phyloP scores from a whole-genome alignment of 2,329 filamentous ascomycete genomes.

The Didymella sp. region DNA sequence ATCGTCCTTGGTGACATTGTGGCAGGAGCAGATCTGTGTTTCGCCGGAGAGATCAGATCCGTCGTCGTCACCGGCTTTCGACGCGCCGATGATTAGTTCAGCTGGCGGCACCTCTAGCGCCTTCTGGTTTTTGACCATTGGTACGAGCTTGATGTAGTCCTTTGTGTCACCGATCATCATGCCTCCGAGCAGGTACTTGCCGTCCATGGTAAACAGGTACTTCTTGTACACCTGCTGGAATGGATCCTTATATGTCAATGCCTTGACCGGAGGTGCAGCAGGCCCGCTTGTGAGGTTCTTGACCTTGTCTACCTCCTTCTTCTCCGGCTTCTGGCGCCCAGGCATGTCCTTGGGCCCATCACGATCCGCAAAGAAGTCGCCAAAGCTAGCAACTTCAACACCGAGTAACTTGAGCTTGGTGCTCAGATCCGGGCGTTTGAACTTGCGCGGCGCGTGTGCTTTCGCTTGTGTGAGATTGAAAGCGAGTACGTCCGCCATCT shows the following conservation, averaged over 20 bases:
- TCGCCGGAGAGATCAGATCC: slow-evolving; percentile 82
- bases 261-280: slow-evolving; percentile 72
- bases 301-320: slow-evolving; percentile 56
- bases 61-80: slow-evolving; percentile 72
- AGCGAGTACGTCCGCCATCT: slow-evolving; percentile 90
- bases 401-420: slow-evolving; percentile 90
- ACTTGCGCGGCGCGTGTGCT: slow-evolving; percentile 70
- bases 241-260: slow-evolving; percentile 86
- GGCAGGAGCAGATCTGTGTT: slow-evolving; percentile 89
- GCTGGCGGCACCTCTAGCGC: slow-evolving; percentile 77
- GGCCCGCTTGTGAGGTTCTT: slow-evolving; percentile 63
- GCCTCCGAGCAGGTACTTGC: slow-evolving; percentile 88
- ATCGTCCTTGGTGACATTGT: slow-evolving; percentile 89
- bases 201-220: slow-evolving; percentile 87
- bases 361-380: slow-evolving; percentile 89
- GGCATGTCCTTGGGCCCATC: slow-evolving; percentile 82
- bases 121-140: slow-evolving; percentile 85
- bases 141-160: slow-evolving; percentile 88
- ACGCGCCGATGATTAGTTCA: slow-evolving; percentile 81
- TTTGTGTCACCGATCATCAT: slow-evolving; percentile 97
- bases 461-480: slow-evolving; percentile 90
- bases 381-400: slow-evolving; percentile 90
- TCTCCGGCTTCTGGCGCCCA: slow-evolving; percentile 57
- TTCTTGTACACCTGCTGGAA: slow-evolving; percentile 93
- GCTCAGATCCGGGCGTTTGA: slow-evolving; percentile 85